Percentiles rank a stretch among this genome's conserved stretches.
Conservation (phyloP, 441 rosid genomes). For the Pelargonium citronellum region DNA sequence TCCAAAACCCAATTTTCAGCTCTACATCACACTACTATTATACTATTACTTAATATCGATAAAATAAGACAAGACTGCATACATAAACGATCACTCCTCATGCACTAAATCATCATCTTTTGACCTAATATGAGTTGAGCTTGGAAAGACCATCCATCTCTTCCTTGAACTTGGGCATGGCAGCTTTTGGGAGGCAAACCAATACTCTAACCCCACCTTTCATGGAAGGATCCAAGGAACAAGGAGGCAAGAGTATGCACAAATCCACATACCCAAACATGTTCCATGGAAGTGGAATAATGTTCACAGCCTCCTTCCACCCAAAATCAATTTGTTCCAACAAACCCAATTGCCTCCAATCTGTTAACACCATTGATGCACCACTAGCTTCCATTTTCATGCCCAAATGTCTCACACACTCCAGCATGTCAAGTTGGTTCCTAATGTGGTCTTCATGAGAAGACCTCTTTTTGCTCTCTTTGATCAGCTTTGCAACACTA, state of each 20-base stretch:
- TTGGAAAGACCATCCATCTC: constrained; percentile 31
- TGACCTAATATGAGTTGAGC: too few species aligned
- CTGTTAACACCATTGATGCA: constrained; percentile 35
- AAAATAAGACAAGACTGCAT: neutral
- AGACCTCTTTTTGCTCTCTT: constrained; percentile 32
- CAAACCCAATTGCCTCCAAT: constrained; percentile 50
- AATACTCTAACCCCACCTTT: constrained; percentile 46
- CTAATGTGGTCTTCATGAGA: constrained; percentile 22
- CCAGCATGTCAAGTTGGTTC: constrained; percentile 20
- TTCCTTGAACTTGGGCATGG: constrained; percentile 37
- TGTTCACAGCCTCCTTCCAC: constrained; percentile 39
- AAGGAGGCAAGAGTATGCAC: constrained; percentile 40
- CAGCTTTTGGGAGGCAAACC: constrained; percentile 40
- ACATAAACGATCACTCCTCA: neutral
- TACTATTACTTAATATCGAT: too few species aligned
- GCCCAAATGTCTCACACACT: constrained; percentile 25
- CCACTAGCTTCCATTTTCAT: constrained; percentile 28
- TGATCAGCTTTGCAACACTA: constrained; percentile 29
- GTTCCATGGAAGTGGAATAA: constrained; percentile 38
- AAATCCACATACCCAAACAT: constrained; percentile 31
- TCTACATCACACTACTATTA: too few species aligned
- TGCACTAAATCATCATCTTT: neutral
- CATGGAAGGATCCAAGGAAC: constrained; percentile 25
- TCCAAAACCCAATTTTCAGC: too few species aligned
- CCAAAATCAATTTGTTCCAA: constrained; percentile 44